A percentile compares a stretch with the other conserved stretches of the same genome.
phyloP scores from a whole-genome alignment of 768 basidiomycete species.

The Rubroboletus satanas region DNA sequence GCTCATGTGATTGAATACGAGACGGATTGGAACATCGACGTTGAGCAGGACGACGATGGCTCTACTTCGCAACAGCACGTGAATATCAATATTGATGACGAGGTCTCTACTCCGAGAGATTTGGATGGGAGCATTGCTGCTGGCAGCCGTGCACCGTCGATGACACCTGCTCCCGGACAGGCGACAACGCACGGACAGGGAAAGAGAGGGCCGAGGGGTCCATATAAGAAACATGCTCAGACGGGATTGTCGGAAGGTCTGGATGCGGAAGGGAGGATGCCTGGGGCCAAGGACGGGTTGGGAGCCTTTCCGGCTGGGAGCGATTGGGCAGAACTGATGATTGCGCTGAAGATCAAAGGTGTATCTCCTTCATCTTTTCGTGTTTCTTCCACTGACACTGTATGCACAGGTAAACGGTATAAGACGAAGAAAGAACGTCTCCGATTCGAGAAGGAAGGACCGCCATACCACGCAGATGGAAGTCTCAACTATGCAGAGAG shows the following conservation, averaged over 20 bases:
- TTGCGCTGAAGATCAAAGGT: slow-evolving; percentile 76
- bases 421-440: slow-evolving; percentile 78
- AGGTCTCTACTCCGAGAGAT: slow-evolving; percentile 42
- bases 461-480: slow-evolving; percentile 68
- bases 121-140: slow-evolving; percentile 41
- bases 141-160: slow-evolving; percentile 45
- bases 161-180: slow-evolving; percentile 34
- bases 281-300: slow-evolving; percentile 73
- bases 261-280: slow-evolving; percentile 67
- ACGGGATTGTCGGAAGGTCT: slow-evolving; percentile 42
- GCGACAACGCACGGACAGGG: slow-evolving; percentile 1
- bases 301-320: slow-evolving; percentile 68
- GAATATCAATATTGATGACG: slow-evolving; percentile 38
- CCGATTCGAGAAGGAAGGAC: slow-evolving; percentile 73
- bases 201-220: slow-evolving; percentile 48
- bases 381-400: not conserved
- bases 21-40: slow-evolving; percentile 80
- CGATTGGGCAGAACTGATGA: slow-evolving; percentile 69
- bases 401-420: slow-evolving; percentile 56
- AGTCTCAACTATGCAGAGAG: slow-evolving; percentile 73
- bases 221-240: slow-evolving; percentile 51
- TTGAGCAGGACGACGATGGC: slow-evolving; percentile 57
- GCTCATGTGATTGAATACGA: slow-evolving; percentile 77
- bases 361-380: not conserved
- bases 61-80: slow-evolving; percentile 20